Conservation (phyloP, 345 rosid genomes). For the Hibiscus mutabilis region DNA sequence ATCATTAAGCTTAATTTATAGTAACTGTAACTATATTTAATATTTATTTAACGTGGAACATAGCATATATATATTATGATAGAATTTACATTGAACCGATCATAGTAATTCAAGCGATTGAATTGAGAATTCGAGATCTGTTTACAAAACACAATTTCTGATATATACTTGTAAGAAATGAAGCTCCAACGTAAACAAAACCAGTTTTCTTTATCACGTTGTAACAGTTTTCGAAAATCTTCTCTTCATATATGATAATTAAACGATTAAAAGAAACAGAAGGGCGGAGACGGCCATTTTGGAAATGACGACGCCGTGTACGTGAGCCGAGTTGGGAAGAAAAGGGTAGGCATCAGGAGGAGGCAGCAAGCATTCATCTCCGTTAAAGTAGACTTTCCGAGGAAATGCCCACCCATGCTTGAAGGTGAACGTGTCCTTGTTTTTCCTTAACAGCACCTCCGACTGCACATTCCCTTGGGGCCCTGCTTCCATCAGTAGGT, state of each 20-base stretch:
- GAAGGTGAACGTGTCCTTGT: slow-evolving; percentile 39
- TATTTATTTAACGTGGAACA: no score
- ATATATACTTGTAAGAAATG: no score
- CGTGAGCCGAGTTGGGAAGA: slow-evolving; percentile 31
- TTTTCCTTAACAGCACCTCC: slow-evolving; percentile 43
- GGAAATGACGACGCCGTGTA: slow-evolving; percentile 13
- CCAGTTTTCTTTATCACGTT: neutral
- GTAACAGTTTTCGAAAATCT: slow-evolving; percentile 5
- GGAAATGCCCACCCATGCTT: slow-evolving; percentile 63
- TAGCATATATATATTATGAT: no score
- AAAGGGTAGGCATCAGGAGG: slow-evolving; percentile 46
- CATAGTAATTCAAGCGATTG: no score
- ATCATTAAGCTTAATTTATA: no score
- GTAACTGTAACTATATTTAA: no score
- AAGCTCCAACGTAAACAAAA: neutral
- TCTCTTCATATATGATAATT: slow-evolving; percentile 9
- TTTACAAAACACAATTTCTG: no score
- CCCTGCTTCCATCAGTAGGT: slow-evolving; percentile 51
- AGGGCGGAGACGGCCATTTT: slow-evolving; percentile 26
- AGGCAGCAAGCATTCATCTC: slow-evolving; percentile 52
- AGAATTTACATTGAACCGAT: no score
- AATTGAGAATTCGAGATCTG: no score
- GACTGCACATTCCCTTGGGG: slow-evolving; percentile 54
- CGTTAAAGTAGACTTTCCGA: slow-evolving; percentile 49
- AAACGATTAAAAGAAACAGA: slow-evolving; percentile 15